These are phyloP conservation scores for Taxillus chinensis DNA, from an alignment of 164 flowering plant genomes.

Conservation along the genomic window DNA sequence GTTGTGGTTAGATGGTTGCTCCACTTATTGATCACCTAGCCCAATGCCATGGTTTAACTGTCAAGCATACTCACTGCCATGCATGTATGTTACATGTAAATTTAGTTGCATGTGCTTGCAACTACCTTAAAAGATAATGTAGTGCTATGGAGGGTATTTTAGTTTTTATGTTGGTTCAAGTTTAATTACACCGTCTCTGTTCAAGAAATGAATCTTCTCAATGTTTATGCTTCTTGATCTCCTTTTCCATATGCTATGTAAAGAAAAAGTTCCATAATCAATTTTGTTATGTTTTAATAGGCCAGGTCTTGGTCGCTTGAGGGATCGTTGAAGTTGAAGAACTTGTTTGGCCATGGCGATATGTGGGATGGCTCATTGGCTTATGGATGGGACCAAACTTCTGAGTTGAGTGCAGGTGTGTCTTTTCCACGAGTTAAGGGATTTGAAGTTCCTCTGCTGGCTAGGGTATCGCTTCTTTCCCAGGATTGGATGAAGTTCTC, in stretches of 20 bases:
- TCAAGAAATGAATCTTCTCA: background rate
- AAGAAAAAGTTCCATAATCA: too few relatives aligned
- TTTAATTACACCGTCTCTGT: too few relatives aligned
- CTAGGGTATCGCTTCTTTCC: conserved; percentile 58
- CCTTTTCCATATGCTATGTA: too few relatives aligned
- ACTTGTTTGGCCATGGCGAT: conserved; percentile 80
- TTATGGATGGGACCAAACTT: conserved; percentile 72
- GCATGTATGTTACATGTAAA: too few relatives aligned
- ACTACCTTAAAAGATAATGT: too few relatives aligned
- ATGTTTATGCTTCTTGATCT: background rate
- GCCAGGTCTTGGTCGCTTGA: conserved; percentile 81
- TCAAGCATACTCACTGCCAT: too few relatives aligned
- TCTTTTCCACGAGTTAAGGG: conserved; percentile 59
- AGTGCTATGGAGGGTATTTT: too few relatives aligned
- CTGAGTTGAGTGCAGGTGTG: conserved; percentile 77
- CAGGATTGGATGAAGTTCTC: conserved; percentile 90
- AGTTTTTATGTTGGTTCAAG: too few relatives aligned
- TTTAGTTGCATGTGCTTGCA: too few relatives aligned
- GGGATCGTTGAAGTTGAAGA: conserved; percentile 74
- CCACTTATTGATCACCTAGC: too few relatives aligned
- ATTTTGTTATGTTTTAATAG: conserved; percentile 18
- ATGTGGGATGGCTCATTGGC: conserved; percentile 80
- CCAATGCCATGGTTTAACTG: too few relatives aligned
- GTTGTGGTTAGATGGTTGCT: too few relatives aligned
- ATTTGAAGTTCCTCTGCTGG: conserved; percentile 45